Conservation (phyloP, 1,284 basidiomycete species). For the Mycena citricolor region DNA sequence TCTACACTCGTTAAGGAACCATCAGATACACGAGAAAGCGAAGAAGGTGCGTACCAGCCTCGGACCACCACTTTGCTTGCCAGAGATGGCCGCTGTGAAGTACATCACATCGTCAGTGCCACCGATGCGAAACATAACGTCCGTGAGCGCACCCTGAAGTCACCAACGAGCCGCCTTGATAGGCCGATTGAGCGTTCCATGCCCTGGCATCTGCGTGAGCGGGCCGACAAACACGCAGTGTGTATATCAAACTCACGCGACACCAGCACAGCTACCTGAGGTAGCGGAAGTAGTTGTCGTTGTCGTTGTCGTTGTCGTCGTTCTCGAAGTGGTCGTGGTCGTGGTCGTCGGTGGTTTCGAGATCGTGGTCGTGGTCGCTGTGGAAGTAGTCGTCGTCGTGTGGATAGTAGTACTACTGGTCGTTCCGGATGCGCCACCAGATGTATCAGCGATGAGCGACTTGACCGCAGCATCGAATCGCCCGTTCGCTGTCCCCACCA, state of each 20-base stretch:
- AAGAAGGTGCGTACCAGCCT: conserved; percentile 27
- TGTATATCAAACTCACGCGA: conserved; percentile 40
- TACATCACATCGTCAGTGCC: conserved; percentile 1
- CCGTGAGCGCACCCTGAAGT: conserved; percentile 40
- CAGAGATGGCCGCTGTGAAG: conserved; percentile 46
- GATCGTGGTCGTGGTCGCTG: conserved; percentile 24
- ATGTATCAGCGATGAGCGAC: conserved; percentile 40
- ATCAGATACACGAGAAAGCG: not conserved
- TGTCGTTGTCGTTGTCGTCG: conserved; percentile 26
- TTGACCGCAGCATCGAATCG: conserved; percentile 55
- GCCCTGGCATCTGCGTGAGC: conserved; percentile 35
- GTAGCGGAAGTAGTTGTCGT: conserved; percentile 30
- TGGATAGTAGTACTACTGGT: conserved; percentile 27
- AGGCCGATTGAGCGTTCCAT: no score
- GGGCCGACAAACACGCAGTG: not conserved
- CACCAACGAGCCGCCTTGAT: conserved; percentile 44
- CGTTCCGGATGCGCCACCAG: conserved; percentile 29
- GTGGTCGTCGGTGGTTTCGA: conserved; percentile 29
- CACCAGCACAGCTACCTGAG: conserved; percentile 45
- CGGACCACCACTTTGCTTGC: conserved; percentile 60
- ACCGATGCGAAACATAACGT: not conserved
- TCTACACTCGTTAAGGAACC: not conserved
- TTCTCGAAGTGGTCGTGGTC: conserved; percentile 30
- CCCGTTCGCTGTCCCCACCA: conserved; percentile 41
- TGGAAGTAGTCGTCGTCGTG: conserved; percentile 25